These are phyloP conservation scores for Thelonectria discophora DNA, from an alignment of 2,329 filamentous ascomycete species.

Conservation along the genomic window DNA sequence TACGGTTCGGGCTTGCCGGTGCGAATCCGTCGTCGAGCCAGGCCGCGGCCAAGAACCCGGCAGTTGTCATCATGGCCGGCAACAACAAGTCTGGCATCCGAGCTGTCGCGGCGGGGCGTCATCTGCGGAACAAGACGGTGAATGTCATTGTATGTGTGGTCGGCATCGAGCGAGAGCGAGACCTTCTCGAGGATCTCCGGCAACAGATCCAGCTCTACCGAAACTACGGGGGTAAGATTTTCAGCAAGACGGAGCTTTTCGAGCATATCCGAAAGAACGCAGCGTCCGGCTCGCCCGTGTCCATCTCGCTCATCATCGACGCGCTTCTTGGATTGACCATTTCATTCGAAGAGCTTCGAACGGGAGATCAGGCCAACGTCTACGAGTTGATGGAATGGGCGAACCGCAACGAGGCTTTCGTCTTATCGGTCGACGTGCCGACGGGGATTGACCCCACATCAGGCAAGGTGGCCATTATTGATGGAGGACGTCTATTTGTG, in stretches of 20 bases:
- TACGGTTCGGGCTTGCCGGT: slow-evolving; percentile 57
- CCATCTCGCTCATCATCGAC: slow-evolving; percentile 85
- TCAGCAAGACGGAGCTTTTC: slow-evolving; percentile 68
- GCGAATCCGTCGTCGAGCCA: slow-evolving; percentile 46
- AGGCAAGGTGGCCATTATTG: slow-evolving; percentile 71
- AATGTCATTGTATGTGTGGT: slow-evolving; percentile 86
- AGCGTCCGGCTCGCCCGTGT: slow-evolving; percentile 53
- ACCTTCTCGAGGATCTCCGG: slow-evolving; percentile 80
- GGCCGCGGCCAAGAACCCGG: slow-evolving; percentile 45
- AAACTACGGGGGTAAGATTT: slow-evolving; percentile 80
- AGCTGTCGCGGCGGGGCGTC: slow-evolving; percentile 84
- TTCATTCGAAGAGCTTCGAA: slow-evolving; percentile 87
- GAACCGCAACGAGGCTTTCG: slow-evolving; percentile 83
- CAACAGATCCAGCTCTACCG: slow-evolving; percentile 86
- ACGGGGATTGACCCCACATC: slow-evolving; percentile 85
- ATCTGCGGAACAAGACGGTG: slow-evolving; percentile 83
- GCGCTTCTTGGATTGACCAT: slow-evolving; percentile 87
- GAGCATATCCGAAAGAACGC: slow-evolving; percentile 63
- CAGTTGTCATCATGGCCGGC: slow-evolving; percentile 84
- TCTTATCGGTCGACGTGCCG: slow-evolving; percentile 89
- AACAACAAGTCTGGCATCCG: slow-evolving; percentile 91
- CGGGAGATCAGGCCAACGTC: slow-evolving; percentile 81
- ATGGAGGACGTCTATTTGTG: slow-evolving; percentile 82
- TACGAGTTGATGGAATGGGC: slow-evolving; percentile 95
- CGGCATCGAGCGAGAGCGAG: slow-evolving; percentile 82